phyloP scores from a whole-genome alignment of 768 basidiomycete genomes.

The Trametes cinnabarina region DNA sequence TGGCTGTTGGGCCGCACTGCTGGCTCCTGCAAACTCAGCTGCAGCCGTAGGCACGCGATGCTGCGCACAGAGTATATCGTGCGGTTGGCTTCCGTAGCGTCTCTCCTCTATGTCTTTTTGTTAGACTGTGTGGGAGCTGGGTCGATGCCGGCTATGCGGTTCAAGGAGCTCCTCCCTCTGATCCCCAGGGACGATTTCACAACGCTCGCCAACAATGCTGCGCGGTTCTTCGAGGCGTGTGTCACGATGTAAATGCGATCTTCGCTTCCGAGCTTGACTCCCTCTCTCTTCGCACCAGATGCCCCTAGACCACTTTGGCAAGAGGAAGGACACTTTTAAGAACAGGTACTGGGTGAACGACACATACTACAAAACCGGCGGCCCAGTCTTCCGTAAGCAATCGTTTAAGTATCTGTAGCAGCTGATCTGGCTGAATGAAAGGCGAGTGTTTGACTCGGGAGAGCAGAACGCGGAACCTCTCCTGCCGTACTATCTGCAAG shows the following conservation, averaged over 20 bases:
- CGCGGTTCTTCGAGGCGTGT: conserved; percentile 21
- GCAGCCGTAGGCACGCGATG: too few relatives aligned
- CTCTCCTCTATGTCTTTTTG: not conserved
- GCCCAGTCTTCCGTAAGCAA: conserved; percentile 45
- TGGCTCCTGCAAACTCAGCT: too few relatives aligned
- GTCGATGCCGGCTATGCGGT: not conserved
- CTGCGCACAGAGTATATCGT: not conserved
- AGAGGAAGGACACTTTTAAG: conserved; percentile 35
- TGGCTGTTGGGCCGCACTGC: too few relatives aligned
- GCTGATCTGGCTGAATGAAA: not conserved
- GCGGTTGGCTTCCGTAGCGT: not conserved
- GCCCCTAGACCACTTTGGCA: conserved; percentile 46
- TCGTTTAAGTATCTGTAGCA: not conserved
- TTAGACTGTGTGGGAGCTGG: not conserved
- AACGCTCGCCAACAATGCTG: conserved; percentile 5
- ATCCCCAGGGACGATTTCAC: conserved; percentile 3
- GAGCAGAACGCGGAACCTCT: conserved; percentile 49
- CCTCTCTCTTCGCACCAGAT: conserved; percentile 30
- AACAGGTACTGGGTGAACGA: conserved; percentile 52
- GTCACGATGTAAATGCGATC: not conserved
- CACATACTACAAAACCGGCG: conserved; percentile 46
- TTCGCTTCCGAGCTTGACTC: not conserved
- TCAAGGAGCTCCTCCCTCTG: conserved; percentile 1
- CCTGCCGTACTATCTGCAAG: conserved; percentile 48
- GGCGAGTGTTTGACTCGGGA: conserved; percentile 49